phyloP scores from a whole-genome alignment of 1,284 basidiomycete genomes.

The Heterobasidion occidentale region DNA sequence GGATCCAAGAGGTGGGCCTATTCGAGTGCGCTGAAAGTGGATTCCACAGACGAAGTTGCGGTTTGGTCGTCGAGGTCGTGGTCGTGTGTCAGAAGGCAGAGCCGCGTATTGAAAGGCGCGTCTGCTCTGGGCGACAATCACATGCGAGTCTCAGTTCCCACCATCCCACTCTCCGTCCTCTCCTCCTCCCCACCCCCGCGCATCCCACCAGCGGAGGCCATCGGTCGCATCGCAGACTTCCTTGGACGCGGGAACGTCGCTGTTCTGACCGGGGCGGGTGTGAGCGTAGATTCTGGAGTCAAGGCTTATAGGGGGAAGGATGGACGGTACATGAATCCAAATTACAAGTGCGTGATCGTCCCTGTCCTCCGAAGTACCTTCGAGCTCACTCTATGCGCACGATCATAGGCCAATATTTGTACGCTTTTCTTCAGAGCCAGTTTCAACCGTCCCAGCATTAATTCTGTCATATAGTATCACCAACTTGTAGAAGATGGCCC shows the following conservation, averaged over 20 bases:
- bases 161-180: slow-evolving; percentile 56
- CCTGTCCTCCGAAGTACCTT: not conserved
- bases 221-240: slow-evolving; percentile 61
- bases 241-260: slow-evolving; percentile 60
- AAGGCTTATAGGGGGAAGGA: slow-evolving; percentile 81
- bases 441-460: not conserved
- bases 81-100: not conserved
- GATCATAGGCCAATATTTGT: slow-evolving; percentile 51
- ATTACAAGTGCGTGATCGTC: slow-evolving; percentile 65
- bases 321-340: slow-evolving; percentile 84
- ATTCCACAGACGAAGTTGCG: not conserved
- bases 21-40: not conserved
- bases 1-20: too few relatives aligned
- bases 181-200: slow-evolving; percentile 28
- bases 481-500: slow-evolving; percentile 68
- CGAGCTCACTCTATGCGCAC: too few relatives aligned
- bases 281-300: slow-evolving; percentile 90
- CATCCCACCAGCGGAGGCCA: slow-evolving; percentile 46
- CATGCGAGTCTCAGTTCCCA: slow-evolving; percentile 82
- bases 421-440: slow-evolving; percentile 2
- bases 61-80: not conserved
- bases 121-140: not conserved
- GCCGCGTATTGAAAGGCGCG: not conserved
- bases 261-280: slow-evolving; percentile 83
- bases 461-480: slow-evolving; percentile 46